Conservation (phyloP, 768 basidiomycete species). For the Kondoa malvinella region DNA sequence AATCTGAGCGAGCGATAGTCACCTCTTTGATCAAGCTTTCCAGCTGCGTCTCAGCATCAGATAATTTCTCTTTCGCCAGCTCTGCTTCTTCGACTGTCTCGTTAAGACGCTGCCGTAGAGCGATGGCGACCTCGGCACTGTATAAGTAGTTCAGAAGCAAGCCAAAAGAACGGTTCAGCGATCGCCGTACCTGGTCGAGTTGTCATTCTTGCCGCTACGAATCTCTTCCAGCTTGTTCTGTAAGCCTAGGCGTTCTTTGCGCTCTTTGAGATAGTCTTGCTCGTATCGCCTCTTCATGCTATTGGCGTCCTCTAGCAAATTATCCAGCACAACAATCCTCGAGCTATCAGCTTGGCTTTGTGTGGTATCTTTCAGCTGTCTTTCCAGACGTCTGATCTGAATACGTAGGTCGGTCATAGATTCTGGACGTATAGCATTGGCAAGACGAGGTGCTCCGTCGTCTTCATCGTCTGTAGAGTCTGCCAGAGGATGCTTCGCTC, state of each 20-base stretch:
- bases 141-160: background rate
- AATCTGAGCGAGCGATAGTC: slow-evolving; percentile 65
- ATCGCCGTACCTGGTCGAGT: slow-evolving; percentile 35
- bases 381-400: slow-evolving; percentile 58
- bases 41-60: slow-evolving; percentile 53
- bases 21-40: slow-evolving; percentile 51
- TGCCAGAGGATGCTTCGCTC: slow-evolving; percentile 27
- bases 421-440: slow-evolving; percentile 62
- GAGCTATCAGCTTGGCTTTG: slow-evolving; percentile 62
- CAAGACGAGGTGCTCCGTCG: slow-evolving; percentile 40
- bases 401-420: slow-evolving; percentile 86
- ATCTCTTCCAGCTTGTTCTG: slow-evolving; percentile 77
- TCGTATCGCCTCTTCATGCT: slow-evolving; percentile 80
- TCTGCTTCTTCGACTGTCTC: slow-evolving; percentile 75
- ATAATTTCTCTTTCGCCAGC: slow-evolving; percentile 46
- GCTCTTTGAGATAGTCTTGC: slow-evolving; percentile 63
- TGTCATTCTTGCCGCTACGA: slow-evolving; percentile 70
- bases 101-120: slow-evolving; percentile 67
- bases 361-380: slow-evolving; percentile 58
- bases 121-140: slow-evolving; percentile 72
- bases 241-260: slow-evolving; percentile 62
- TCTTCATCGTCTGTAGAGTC: slow-evolving; percentile 13
- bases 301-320: slow-evolving; percentile 75
- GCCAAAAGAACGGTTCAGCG: background rate
- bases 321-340: slow-evolving; percentile 68